Conservation (phyloP, 2,329 filamentous ascomycete genomes). For the Penicillium sp. region DNA sequence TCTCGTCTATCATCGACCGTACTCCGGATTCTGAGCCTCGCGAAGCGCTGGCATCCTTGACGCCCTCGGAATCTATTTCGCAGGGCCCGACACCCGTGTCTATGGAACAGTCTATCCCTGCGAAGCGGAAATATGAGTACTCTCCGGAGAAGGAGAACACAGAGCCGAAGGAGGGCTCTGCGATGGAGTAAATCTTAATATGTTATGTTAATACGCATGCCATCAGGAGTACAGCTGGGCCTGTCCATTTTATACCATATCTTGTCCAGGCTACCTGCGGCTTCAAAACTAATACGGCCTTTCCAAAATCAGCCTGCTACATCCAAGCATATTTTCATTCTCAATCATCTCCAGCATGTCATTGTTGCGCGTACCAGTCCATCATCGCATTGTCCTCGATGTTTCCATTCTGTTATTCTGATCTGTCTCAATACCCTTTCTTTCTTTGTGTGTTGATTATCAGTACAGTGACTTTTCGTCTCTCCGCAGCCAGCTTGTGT, state of each 20-base stretch:
- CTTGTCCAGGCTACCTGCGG: not conserved
- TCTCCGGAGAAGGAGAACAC: conserved; percentile 29
- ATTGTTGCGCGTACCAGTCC: conserved; percentile 18
- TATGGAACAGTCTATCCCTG: conserved; percentile 19
- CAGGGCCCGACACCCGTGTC: conserved; percentile 18
- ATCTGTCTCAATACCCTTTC: conserved; percentile 21
- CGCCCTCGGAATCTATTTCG: conserved; percentile 24
- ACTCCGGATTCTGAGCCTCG: conserved; percentile 29
- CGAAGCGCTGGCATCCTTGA: conserved; percentile 23
- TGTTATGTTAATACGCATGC: conserved; percentile 8
- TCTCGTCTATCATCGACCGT: conserved; percentile 43
- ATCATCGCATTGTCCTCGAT: conserved; percentile 10
- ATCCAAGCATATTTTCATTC: conserved; percentile 8
- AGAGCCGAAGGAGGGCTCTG: conserved; percentile 25
- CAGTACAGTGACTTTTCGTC: not conserved
- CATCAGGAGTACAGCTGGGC: not conserved
- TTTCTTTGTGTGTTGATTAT: not conserved
- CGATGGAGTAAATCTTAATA: conserved; percentile 18
- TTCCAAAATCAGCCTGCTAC: conserved; percentile 1
- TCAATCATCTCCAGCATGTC: not conserved
- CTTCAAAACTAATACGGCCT: not conserved
- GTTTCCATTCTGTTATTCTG: conserved; percentile 3
- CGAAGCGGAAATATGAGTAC: conserved; percentile 26
- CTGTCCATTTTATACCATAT: not conserved
- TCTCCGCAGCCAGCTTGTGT: conserved; percentile 7